phyloP scores from a whole-genome alignment of 257 asterid species.

The Salvia rosmarinus region DNA sequence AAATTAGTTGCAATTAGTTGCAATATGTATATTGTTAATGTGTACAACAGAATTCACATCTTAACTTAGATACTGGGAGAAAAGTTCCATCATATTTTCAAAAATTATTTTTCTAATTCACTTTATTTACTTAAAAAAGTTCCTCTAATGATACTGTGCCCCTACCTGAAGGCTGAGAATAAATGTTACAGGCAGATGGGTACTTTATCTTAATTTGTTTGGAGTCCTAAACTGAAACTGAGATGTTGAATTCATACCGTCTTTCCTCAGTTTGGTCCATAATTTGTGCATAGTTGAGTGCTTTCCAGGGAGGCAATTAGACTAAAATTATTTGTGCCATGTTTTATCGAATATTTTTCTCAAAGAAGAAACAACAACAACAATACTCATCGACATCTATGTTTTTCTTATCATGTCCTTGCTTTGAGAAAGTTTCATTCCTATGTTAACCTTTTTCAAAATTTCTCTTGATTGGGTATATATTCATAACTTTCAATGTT shows the following conservation, averaged over 20 bases:
- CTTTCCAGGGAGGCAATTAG: neutral
- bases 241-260: constrained; percentile 1
- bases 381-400: neutral
- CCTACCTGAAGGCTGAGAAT: neutral
- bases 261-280: neutral
- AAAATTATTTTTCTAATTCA: neutral
- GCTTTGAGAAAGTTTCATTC: constrained; percentile 9
- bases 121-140: neutral
- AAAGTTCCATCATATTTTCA: neutral
- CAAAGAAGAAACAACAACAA: neutral
- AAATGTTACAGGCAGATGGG: neutral
- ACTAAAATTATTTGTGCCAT: neutral
- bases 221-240: neutral
- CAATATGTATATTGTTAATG: constrained; percentile 5
- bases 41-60: neutral
- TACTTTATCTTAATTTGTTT: neutral
- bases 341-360: neutral
- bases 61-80: constrained; percentile 7
- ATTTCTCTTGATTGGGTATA: neutral
- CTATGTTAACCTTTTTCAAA: neutral
- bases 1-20: neutral
- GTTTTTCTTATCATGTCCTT: neutral
- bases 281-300: neutral
- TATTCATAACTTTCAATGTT: neutral
- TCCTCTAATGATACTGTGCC: neutral